Evolutionary conservation across 2,329 filamentous ascomycete genomes (phyloP).

Genomic region (Xylariales sp.): DNA sequence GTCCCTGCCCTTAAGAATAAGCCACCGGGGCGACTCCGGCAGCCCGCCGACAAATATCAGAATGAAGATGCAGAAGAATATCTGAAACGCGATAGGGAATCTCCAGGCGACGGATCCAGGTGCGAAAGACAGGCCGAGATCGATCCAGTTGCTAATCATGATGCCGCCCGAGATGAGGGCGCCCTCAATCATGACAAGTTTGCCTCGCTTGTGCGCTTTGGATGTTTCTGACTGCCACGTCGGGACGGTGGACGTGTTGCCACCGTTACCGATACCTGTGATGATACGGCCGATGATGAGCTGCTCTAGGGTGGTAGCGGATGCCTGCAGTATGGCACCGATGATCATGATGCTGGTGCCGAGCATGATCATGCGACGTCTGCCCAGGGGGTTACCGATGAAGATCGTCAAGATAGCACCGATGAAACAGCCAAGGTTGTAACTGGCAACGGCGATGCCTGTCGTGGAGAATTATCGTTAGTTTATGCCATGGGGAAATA

Average conservation of each 20-base stretch:
- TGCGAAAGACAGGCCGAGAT: slow-evolving; percentile 51
- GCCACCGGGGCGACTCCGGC: slow-evolving; percentile 47
- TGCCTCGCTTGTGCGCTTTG: slow-evolving; percentile 52
- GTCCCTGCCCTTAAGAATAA: slow-evolving; percentile 36
- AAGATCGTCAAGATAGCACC: slow-evolving; percentile 42
- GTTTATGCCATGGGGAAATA: too few relatives aligned
- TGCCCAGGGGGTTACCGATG: slow-evolving; percentile 52
- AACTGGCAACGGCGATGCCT: slow-evolving; percentile 46
- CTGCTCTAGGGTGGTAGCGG: slow-evolving; percentile 40
- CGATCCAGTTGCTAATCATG: slow-evolving; percentile 56
- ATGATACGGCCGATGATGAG: slow-evolving; percentile 50
- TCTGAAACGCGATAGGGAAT: slow-evolving; percentile 56
- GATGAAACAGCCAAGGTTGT: slow-evolving; percentile 56
- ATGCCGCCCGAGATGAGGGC: slow-evolving; percentile 54
- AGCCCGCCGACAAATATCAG: slow-evolving; percentile 36
- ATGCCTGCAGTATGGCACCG: slow-evolving; percentile 42
- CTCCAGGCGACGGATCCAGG: slow-evolving; percentile 50
- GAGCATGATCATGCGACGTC: slow-evolving; percentile 52
- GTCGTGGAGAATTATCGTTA: not conserved
- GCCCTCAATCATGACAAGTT: slow-evolving; percentile 57
- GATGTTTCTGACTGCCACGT: slow-evolving; percentile 60
- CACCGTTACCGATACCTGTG: slow-evolving; percentile 36
- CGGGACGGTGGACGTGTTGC: slow-evolving; percentile 42
- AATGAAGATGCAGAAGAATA: slow-evolving; percentile 55
- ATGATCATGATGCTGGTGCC: slow-evolving; percentile 54